Base-by-base conservation (phyloP, 768 basidiomycete genomes). In the Naganishia vaughanmartiniae region DNA sequence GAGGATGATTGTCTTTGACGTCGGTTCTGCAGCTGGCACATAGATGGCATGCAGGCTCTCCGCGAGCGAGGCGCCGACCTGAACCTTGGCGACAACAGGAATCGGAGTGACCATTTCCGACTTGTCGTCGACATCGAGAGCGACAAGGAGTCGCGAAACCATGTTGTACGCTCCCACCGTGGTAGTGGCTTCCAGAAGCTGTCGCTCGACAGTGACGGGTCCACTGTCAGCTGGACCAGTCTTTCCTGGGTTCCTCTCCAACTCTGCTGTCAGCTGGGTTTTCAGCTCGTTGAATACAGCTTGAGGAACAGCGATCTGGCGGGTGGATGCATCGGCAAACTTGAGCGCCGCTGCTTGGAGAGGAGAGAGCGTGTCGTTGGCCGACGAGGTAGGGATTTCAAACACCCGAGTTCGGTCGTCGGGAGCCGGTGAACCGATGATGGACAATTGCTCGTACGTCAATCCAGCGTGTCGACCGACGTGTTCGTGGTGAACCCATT, bases 141-240 rank as follows among this genome's bases (percentile, higher is more conserved):
- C 84, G 15, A 88, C 81, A 34, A 89, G 81, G 73, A 89, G 85
- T n/a, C 88, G 83, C 24, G 87, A 88, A 9, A 89, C 88, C 86
- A 89, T 87, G 80, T 89, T 89, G 79, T 89, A 89, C 0, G 83
- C 80, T 5, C 85, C 85, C 0, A 85, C 84, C 19, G 85, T 83
- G 0, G 84, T 83, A 0, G 78, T 75, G 24, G 84, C 85, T 75
- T 89, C 88, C 45, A 87, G 85, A 46, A 87, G 73, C 73, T 81
- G 75, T 73, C 78, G 72, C 65, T 81, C 76, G 63, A 73, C 72
- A 86, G 78, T 34, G 84, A 70, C 66, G 2, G 36, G 45, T 42
- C 39, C 63, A 26, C 60, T 58, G 6, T 31, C 42, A 4, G 36
- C 5, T 5, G 60, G 42, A 30, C 63, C 70, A 6, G 54, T 63